Evolutionary conservation across 805 yeast species (phyloP), one percentile per base, ranked within the genome.

Genomic region (Yamadazyma scolyti): DNA sequence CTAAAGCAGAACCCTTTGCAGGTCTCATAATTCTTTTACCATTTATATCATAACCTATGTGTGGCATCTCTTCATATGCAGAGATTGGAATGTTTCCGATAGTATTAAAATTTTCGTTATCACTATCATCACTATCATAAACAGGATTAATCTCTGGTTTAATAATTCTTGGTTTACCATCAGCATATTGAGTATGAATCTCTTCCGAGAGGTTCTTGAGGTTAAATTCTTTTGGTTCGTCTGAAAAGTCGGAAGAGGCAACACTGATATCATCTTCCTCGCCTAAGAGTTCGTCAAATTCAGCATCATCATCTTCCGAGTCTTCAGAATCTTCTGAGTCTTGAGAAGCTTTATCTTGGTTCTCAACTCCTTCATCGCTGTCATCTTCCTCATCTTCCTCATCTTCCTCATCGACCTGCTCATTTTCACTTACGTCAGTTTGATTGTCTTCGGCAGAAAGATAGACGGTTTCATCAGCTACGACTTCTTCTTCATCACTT

Each of bases 1-100:
- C 97, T 43, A 93, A 71, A 1, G 97, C 98, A 36, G 94, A 79
- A 9, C 97, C 96, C 49, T 86, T 82, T 7, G 97, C 98, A 9
- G 99, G 99, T 58, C 99, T 78, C 97, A 93, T 90, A 52, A 93
- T 89, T 53, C 98, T 77, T 56, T 89, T 90, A 50, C 99, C 98
- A 55, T 93, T 93, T 49, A 93, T 89, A 56, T 87, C 90, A 58
- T 93, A 93, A 36, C 98, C 97, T 38, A 93, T 78, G 54, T 93
- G 98, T 1, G 98, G 98, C 79, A 82, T 83, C 58, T 89, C 95
- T 34, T 93, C 98, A 54, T 93, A 93, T 2, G 96, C 96, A 12
- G 90, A 75, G 13, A 93, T 51, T 30, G 98, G 97, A 36, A 93
- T 75, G 53, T 93, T 86, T 29, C 98, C 98, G 45, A 93, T 85